Conservation (phyloP, 345 rosid species). For the Carallia pectinifolia region DNA sequence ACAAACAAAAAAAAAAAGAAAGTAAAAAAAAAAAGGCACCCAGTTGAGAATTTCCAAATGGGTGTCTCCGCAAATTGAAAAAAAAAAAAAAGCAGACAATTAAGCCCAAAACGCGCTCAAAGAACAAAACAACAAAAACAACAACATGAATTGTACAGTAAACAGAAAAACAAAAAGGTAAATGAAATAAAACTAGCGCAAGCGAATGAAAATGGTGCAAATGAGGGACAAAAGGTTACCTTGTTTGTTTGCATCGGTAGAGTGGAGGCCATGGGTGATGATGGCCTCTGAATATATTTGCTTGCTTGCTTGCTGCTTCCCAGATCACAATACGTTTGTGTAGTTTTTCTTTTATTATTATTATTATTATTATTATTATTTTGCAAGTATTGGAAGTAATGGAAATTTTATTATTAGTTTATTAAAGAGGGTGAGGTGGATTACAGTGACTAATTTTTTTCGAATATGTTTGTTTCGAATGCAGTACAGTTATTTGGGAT, state of each 20-base stretch:
- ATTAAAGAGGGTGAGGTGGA: too few relatives aligned
- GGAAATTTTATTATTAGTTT: too few relatives aligned
- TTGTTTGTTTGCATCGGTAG: slow-evolving; percentile 24
- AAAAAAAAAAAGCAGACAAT: neutral
- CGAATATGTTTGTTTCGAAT: too few relatives aligned
- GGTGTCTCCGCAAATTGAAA: slow-evolving; percentile 2
- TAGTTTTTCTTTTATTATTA: too few relatives aligned
- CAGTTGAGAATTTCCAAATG: slow-evolving; percentile 23
- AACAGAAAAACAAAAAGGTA: neutral
- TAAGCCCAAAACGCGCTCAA: slow-evolving; percentile 11
- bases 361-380: too few relatives aligned
- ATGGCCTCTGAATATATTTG: too few relatives aligned
- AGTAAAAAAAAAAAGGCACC: slow-evolving; percentile 19
- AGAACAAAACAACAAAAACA: neutral
- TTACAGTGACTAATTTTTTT: too few relatives aligned
- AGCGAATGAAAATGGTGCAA: neutral
- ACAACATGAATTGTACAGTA: neutral
- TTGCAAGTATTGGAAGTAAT: too few relatives aligned
- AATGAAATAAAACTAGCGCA: slow-evolving; percentile 15
- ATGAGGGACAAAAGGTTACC: slow-evolving; percentile 11
- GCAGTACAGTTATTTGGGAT: too few relatives aligned
- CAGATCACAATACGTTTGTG: too few relatives aligned
- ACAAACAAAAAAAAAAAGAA: slow-evolving; percentile 4
- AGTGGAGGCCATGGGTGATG: neutral
- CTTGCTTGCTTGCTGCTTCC: too few relatives aligned